phyloP scores from a whole-genome alignment of 164 flowering plant species.

The Vitis rupestris region DNA sequence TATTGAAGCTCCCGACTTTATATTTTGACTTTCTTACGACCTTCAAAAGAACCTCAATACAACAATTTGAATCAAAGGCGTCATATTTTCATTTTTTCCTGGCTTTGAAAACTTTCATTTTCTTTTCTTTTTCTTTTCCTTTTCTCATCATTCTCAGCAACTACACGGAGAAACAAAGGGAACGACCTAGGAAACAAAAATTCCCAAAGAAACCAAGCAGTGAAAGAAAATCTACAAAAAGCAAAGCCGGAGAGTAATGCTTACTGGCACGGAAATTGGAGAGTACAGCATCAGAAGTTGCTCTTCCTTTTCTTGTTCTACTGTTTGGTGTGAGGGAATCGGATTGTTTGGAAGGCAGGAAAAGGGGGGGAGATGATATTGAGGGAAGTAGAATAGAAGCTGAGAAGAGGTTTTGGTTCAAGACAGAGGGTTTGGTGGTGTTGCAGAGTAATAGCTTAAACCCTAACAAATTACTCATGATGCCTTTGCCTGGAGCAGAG shows the following conservation, averaged over 20 bases:
- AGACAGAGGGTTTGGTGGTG: constrained; percentile 13
- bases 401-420: constrained; percentile 11
- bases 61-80: too few species aligned
- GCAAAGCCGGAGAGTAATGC: not conserved
- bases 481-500: not conserved
- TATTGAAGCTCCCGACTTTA: too few species aligned
- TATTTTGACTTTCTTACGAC: too few species aligned
- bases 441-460: constrained; percentile 22
- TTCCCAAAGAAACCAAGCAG: not conserved
- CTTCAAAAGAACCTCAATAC: too few species aligned
- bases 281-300: not conserved
- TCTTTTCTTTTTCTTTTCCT: too few species aligned
- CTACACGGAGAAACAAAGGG: not conserved
- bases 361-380: constrained; percentile 10
- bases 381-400: constrained; percentile 8
- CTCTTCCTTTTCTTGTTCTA: constrained; percentile 10
- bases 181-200: not conserved
- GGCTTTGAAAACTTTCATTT: too few species aligned
- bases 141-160: not conserved
- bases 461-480: constrained; percentile 17
- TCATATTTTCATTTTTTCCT: too few species aligned
- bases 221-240: not conserved
- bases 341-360: constrained; percentile 8
- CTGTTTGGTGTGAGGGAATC: not conserved
- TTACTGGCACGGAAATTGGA: not conserved